These are phyloP conservation scores for Chlamydomonas schloesseri DNA, from an alignment of 139 green algal genomes.

Conservation along the genomic window DNA sequence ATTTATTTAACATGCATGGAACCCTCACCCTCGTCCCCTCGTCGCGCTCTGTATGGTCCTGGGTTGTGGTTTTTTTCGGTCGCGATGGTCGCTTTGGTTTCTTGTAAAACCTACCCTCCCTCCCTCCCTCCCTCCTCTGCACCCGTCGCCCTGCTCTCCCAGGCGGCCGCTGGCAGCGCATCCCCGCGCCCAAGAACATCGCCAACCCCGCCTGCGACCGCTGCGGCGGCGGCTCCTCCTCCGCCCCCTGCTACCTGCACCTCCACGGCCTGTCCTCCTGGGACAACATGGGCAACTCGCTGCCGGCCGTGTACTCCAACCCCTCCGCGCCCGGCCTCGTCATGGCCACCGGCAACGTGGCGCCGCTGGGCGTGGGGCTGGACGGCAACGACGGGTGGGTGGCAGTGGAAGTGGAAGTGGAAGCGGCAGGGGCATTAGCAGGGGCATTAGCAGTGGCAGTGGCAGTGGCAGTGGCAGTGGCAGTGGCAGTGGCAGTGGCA, in stretches of 20 bases:
- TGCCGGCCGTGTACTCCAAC: conserved; percentile 90
- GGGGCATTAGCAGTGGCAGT: too few species aligned
- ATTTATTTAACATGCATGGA: too few species aligned
- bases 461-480: not conserved
- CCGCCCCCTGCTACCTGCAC: conserved; percentile 71
- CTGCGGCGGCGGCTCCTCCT: conserved; percentile 46
- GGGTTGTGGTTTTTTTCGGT: too few species aligned
- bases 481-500: too few species aligned
- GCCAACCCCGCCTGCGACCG: conserved; percentile 59
- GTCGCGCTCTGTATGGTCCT: too few species aligned
- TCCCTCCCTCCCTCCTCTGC: not conserved
- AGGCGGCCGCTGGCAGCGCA: conserved; percentile 66
- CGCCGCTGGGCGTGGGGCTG: conserved; percentile 49
- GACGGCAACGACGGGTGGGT: conserved; percentile 65
- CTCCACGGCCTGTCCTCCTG: conserved; percentile 81
- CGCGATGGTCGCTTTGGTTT: too few species aligned
- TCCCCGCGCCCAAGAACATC: conserved; percentile 63
- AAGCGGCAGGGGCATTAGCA: too few species aligned
- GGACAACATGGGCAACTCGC: conserved; percentile 53
- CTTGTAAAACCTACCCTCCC: too few species aligned
- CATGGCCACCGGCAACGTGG: conserved; percentile 91
- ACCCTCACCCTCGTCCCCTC: too few species aligned
- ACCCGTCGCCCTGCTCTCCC: not conserved
- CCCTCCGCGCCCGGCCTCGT: conserved; percentile 87
- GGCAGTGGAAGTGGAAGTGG: not conserved